Base-by-base conservation (phyloP, 2,329 filamentous ascomycete species). In the Penicillium thymicola region DNA sequence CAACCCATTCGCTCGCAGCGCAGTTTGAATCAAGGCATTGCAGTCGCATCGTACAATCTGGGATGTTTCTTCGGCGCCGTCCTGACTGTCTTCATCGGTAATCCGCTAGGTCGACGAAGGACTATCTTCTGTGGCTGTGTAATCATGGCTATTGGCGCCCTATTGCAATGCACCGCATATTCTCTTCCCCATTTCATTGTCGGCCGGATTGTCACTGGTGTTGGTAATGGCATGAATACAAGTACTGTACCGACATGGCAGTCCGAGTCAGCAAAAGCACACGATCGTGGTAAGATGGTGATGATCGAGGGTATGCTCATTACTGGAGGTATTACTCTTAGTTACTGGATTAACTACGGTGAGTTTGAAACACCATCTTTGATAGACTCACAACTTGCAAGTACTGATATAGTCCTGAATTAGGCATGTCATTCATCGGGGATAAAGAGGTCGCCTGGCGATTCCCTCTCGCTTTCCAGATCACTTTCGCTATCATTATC, bases 401-500 rank as follows among this genome's bases (percentile, higher is more conserved):
- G 11, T 38, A 5, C 44, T 58, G 5, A 46, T 34, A 23, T 34
- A 11, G 50, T 30, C 1, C 11, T 11, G 3, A 11, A 34, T 53
- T 25, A 64, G 62, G 59, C 10, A 80, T 81, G 59, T 80, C 78
- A 1, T 82, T 81, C 65, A 70, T 81, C 10, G 76, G 75, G n/a
- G 72, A 74, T 3, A 70, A 62, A 21, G 71, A 71, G 6, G 68
- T 77, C 5, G 69, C 76, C 9, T 83, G 81, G 81, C 73, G 81
- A 38, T 79, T 82, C 54, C 81, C 81, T 0, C 79, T 83, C 38
- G 79, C 77, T 6, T 81, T 84, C 63, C 82, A 84, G 65, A 81
- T 82, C 55, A 49, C 81, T 3, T 79, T 84, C 46, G 80, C 81
- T 0, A 47, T 83, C 2, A 69, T 82, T 23, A 81, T 83, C 27